Conservation (phyloP, 306 rosid species). For the Casuarina cunninghamiana region DNA sequence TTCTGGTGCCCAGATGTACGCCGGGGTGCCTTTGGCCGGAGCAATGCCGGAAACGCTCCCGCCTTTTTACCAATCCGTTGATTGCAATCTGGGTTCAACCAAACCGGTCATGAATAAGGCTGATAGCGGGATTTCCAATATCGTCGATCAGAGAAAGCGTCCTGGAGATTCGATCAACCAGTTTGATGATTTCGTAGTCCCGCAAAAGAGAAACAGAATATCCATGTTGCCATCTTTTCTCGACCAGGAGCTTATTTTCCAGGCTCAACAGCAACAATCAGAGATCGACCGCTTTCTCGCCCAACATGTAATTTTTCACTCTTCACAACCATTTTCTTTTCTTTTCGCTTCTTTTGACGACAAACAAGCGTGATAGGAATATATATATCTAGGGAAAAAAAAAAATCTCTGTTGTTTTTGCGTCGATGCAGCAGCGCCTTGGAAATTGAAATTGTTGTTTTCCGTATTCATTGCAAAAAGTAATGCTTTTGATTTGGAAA, state of each 20-base stretch:
- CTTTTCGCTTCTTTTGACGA: too few relatives aligned
- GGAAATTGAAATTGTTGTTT: too few relatives aligned
- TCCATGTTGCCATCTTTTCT: slow-evolving; percentile 23
- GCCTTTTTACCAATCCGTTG: slow-evolving; percentile 38
- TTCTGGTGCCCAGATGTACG: slow-evolving; percentile 38
- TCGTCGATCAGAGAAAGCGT: slow-evolving; percentile 39
- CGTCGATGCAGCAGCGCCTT: too few relatives aligned
- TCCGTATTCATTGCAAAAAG: too few relatives aligned
- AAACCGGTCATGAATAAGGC: slow-evolving; percentile 44
- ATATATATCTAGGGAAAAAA: neutral
- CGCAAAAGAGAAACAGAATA: slow-evolving; percentile 16
- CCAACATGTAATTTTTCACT: slow-evolving; percentile 33
- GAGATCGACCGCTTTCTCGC: slow-evolving; percentile 46
- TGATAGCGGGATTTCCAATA: slow-evolving; percentile 65
- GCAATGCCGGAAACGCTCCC: slow-evolving; percentile 40
- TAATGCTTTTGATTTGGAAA: neutral
- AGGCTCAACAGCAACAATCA: slow-evolving; percentile 38
- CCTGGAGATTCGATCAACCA: slow-evolving; percentile 30
- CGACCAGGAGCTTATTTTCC: slow-evolving; percentile 29
- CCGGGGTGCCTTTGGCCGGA: slow-evolving; percentile 31
- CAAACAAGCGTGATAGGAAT: too few relatives aligned
- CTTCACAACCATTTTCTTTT: neutral
- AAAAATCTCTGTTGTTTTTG: too few relatives aligned
- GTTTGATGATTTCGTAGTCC: slow-evolving; percentile 7
- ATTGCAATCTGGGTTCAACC: slow-evolving; percentile 35